Conservation (phyloP, 1,284 basidiomycete species). For the Mycosarcoma mackinlayi region DNA sequence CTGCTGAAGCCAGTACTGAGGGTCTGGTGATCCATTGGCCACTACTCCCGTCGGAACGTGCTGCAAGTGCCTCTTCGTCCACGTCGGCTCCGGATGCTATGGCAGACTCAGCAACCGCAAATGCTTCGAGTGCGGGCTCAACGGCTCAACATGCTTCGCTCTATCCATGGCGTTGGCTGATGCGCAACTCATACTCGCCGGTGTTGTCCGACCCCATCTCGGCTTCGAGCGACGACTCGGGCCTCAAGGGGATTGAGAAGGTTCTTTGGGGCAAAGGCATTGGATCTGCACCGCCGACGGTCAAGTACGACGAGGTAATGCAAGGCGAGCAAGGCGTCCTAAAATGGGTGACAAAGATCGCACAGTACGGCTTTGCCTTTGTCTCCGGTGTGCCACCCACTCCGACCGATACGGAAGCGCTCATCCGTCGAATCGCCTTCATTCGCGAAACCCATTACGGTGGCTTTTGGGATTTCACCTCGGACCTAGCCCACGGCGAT, state of each 20-base stretch:
- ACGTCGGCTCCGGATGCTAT: not conserved
- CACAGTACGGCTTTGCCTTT: slow-evolving; percentile 85
- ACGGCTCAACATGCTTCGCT: slow-evolving; percentile 75
- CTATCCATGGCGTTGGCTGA: slow-evolving; percentile 88
- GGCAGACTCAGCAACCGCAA: slow-evolving; percentile 2
- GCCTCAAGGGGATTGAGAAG: slow-evolving; percentile 40
- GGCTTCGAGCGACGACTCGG: slow-evolving; percentile 68
- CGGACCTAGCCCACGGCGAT: slow-evolving; percentile 89
- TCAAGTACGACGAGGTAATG: slow-evolving; percentile 83
- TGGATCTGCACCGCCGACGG: slow-evolving; percentile 78
- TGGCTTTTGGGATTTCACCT: slow-evolving; percentile 96
- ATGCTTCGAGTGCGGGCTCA: not conserved
- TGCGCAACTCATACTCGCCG: slow-evolving; percentile 80
- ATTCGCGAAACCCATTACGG: slow-evolving; percentile 93
- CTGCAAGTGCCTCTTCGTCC: slow-evolving; percentile 7
- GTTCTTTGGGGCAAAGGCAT: slow-evolving; percentile 85
- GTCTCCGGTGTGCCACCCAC: slow-evolving; percentile 83
- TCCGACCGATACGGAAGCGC: slow-evolving; percentile 83
- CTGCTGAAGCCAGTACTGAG: slow-evolving; percentile 74
- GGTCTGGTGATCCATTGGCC: slow-evolving; percentile 77
- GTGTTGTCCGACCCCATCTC: slow-evolving; percentile 71
- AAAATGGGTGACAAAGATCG: slow-evolving; percentile 82
- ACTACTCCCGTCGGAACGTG: slow-evolving; percentile 34
- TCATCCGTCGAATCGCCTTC: slow-evolving; percentile 82
- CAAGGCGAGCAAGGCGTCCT: slow-evolving; percentile 77